Evolutionary conservation across 495 filamentous ascomycete species (phyloP), one percentile per base, ranked within the genome.

Genomic region (Penicillium ucsense): DNA sequence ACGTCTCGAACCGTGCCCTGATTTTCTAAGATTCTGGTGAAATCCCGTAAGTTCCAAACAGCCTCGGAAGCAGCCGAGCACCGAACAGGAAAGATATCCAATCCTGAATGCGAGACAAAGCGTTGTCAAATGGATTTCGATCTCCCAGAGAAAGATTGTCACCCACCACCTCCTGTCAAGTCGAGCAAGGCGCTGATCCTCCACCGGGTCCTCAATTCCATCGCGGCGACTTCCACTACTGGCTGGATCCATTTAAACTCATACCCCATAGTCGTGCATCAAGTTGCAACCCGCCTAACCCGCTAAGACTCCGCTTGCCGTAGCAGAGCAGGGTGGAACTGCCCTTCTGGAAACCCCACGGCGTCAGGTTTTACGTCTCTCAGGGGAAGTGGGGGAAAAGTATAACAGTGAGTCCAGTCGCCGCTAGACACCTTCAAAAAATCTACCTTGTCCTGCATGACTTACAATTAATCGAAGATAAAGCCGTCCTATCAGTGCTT

Each of bases 391-490:
- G 20, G 20, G 20, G 12, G 3, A 10, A 30, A 31, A 11, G 35
- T 55, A 59, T 59, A 55, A 53, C 27, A 53, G 46, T 45, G 30
- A n/a, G 32, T 39, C 11, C 29, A 32, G 28, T 28, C 33, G 36
- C 46, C 36, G 30, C 30, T 27, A 20, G 2, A 34, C 27, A 33
- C 0, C 3, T 31, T 42, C 3, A 3, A 6, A 6, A n/a, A 31
- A 6, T 31, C 11, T 10, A 12, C 4, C 3, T 32, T 1, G 11
- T 37, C 8, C 6, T 37, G 9, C 4, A 37, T 29, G 5, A 8
- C 27, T 41, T 10, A 10, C 8, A 10, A n/a, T 29, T 30, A 4
- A 10, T 6, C 27, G 28, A 29, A 27, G 40, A 42, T 12, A 42
- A 31, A 4, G 40, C 40, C 10, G 6, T 42, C 8, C 40, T 7